Percentiles rank a stretch among this genome's conserved stretches.
phyloP scores from a whole-genome alignment of 352 stramenopile species.

The Pythium periplocum region DNA sequence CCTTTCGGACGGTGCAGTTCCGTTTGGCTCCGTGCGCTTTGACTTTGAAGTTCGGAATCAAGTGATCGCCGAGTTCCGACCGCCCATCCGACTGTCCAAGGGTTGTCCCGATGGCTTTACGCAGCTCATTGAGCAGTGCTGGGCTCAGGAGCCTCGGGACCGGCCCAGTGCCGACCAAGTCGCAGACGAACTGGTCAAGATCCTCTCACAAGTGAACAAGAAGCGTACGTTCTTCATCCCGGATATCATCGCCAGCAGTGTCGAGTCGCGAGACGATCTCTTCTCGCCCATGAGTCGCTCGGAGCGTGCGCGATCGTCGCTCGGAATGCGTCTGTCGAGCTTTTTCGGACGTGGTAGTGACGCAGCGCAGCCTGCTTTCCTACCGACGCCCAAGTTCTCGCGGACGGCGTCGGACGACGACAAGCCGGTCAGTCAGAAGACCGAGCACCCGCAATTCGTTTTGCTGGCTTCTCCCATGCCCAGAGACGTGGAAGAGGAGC shows the following conservation, averaged over 20 bases:
- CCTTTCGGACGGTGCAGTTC: constrained; percentile 46
- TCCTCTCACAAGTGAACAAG: constrained; percentile 50
- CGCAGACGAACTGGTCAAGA: constrained; percentile 39
- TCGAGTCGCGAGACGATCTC: constrained; percentile 39
- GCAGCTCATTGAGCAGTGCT: constrained; percentile 58
- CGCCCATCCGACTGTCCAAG: constrained; percentile 37
- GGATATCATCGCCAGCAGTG: constrained; percentile 58
- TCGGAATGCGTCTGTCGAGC: constrained; percentile 57
- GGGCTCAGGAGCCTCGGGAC: constrained; percentile 36
- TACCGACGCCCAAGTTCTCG: too few relatives aligned
- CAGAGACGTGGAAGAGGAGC: too few relatives aligned
- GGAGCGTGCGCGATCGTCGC: constrained; percentile 26
- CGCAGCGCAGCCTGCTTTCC: background rate
- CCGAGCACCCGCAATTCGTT: too few relatives aligned
- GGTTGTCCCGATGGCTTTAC: constrained; percentile 48
- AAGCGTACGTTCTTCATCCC: constrained; percentile 24
- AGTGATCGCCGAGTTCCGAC: constrained; percentile 46
- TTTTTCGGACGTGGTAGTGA: constrained; percentile 53
- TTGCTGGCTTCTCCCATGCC: too few relatives aligned
- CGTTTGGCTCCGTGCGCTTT: constrained; percentile 58
- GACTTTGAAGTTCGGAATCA: constrained; percentile 68
- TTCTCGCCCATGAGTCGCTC: constrained; percentile 9
- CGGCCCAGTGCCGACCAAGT: constrained; percentile 44
- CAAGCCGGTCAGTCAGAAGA: too few relatives aligned
- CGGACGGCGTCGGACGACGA: too few relatives aligned